These are phyloP conservation scores for Alnus glutinosa DNA, from an alignment of 306 rosid genomes.

Conservation along the genomic window DNA sequence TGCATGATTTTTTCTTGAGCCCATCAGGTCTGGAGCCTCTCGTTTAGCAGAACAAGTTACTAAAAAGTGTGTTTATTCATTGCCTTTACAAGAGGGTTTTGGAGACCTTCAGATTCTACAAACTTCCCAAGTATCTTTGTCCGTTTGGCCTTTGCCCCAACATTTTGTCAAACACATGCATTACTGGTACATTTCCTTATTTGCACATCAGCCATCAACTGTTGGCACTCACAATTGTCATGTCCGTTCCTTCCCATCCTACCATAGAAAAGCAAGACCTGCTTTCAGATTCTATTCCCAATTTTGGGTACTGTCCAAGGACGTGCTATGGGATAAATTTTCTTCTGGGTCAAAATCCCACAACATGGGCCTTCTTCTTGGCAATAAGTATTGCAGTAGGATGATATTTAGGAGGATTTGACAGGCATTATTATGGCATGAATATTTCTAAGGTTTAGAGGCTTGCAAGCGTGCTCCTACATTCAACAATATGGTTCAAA, in stretches of 20 bases:
- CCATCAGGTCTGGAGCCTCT: constrained; percentile 2
- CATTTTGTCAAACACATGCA: background rate
- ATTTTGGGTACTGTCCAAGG: background rate
- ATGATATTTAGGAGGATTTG: background rate
- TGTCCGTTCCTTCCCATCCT: background rate
- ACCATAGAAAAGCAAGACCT: background rate
- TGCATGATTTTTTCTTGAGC: constrained; percentile 42
- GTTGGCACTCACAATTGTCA: background rate
- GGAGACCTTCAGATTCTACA: background rate
- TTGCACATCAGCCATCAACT: background rate
- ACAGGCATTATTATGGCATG: background rate
- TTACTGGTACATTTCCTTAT: background rate
- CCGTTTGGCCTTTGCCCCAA: background rate
- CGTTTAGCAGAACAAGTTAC: background rate
- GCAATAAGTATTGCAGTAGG: background rate
- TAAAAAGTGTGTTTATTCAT: background rate
- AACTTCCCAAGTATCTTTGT: background rate
- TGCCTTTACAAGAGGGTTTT: background rate
- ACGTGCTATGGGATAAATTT: background rate
- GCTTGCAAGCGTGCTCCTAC: background rate
- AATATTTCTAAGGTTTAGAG: background rate
- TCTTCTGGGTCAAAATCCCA: background rate
- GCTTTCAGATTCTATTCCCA: background rate
- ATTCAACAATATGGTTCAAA: background rate
- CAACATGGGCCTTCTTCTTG: background rate